A percentile compares a stretch with the other conserved stretches of the same genome.
phyloP scores from a whole-genome alignment of 2,329 filamentous ascomycete genomes.

The Zymoseptoria crescenta region DNA sequence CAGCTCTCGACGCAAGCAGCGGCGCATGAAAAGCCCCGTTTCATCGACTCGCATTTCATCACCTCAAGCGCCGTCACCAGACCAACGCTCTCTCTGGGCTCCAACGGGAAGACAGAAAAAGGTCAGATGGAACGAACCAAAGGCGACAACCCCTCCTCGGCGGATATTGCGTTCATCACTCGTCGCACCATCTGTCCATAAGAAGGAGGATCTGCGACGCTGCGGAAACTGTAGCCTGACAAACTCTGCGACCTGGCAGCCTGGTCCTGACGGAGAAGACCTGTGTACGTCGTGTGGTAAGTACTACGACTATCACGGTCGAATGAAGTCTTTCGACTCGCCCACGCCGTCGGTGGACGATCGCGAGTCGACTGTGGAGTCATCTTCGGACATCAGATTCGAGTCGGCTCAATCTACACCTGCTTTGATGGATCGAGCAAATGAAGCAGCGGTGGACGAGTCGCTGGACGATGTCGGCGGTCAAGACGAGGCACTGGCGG shows the following conservation, averaged over 20 bases:
- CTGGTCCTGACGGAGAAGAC: slow-evolving; percentile 21
- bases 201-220: slow-evolving; percentile 7
- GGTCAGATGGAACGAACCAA: background rate
- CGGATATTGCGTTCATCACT: background rate
- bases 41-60: slow-evolving; percentile 3
- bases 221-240: slow-evolving; percentile 25
- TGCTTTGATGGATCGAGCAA: background rate
- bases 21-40: slow-evolving; percentile 9
- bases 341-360: slow-evolving; percentile 11
- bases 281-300: slow-evolving; percentile 26
- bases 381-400: background rate
- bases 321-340: slow-evolving; percentile 21
- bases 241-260: slow-evolving; percentile 18
- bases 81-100: slow-evolving; percentile 16
- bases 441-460: background rate
- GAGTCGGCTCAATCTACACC: background rate
- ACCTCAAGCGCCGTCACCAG: slow-evolving; percentile 10
- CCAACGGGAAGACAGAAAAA: slow-evolving; percentile 1
- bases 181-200: background rate
- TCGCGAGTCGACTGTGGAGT: background rate
- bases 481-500: background rate
- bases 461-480: background rate
- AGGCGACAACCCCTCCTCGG: background rate
- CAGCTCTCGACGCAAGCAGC: slow-evolving; percentile 8
- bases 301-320: slow-evolving; percentile 24